Evolutionary conservation across 208 protist species (phyloP).

Genomic region (Kentomonas sorsogonicus): DNA sequence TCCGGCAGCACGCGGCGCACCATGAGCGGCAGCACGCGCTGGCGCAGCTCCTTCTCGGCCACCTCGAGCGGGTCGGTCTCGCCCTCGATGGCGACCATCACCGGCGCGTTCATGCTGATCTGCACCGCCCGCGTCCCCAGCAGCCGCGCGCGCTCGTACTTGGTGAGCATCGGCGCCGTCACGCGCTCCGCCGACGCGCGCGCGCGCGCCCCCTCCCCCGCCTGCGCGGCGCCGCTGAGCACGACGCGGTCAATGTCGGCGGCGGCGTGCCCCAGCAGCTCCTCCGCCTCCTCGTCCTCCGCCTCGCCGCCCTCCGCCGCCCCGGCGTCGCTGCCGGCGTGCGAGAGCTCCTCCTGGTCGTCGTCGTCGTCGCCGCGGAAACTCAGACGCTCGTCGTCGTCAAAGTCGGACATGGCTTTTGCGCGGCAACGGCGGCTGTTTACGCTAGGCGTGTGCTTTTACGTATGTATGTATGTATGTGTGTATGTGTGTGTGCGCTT

Average conservation of each 20-base stretch:
- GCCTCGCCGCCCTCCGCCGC: not conserved
- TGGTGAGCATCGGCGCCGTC: slow-evolving; percentile 97
- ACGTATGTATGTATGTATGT: too few relatives aligned
- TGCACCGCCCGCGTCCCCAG: slow-evolving; percentile 98
- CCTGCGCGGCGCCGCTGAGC: slow-evolving; percentile 41
- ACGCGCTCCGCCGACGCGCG: slow-evolving; percentile 63
- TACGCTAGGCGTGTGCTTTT: too few relatives aligned
- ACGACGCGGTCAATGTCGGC: slow-evolving; percentile 39
- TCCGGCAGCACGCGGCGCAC: slow-evolving; percentile 95
- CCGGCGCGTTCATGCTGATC: slow-evolving; percentile 98
- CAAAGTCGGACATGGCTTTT: slow-evolving; percentile 32
- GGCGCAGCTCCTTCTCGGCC: slow-evolving; percentile 95
- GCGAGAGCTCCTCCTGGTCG: slow-evolving; percentile 5
- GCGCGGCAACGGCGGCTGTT: not conserved
- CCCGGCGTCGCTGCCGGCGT: not conserved
- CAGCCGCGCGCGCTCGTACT: slow-evolving; percentile 98
- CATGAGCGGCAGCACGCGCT: slow-evolving; percentile 97
- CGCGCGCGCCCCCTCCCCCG: slow-evolving; percentile 27
- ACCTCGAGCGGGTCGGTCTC: slow-evolving; percentile 98
- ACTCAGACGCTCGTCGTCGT: slow-evolving; percentile 53
- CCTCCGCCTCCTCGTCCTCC: slow-evolving; percentile 19
- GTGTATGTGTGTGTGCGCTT: too few relatives aligned
- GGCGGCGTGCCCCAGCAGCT: slow-evolving; percentile 41
- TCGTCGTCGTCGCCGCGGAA: slow-evolving; percentile 44
- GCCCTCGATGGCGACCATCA: slow-evolving; percentile 95